Base-by-base conservation (phyloP, 441 rosid genomes). In the Brassica balearica region DNA sequence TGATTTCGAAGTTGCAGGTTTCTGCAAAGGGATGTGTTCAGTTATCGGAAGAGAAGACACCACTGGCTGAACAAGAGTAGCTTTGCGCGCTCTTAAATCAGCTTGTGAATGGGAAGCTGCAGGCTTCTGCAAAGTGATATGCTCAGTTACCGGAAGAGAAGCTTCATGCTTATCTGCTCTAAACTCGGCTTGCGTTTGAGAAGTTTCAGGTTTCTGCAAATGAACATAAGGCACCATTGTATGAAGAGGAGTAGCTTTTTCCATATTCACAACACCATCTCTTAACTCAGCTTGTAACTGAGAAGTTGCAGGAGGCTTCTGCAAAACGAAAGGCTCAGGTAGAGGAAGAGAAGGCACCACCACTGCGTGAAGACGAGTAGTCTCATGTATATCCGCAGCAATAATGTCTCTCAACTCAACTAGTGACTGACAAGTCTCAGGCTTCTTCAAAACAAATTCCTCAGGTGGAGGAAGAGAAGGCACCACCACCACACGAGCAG, bases 381-480 rank as follows among this genome's bases (percentile, higher is more conserved):
- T 61, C 27, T 38, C 17, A 1, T 8, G 48, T 34, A 34, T 6
- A 34, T 34, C 71, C 15, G 32, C 10, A 68, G 58, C 20, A 53
- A 69, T 15, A 25, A 2, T 3, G 14, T 69, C 43, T 69, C 77
- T 23, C 0, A 72, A 20, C 73, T 61, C 58, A 23, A 78, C 82
- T 71, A 82, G 87, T 38, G 74, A 63, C 36, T 79, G 81, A 65
- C 69, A 79, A 46, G 86, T 85, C 76, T 60, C 46, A 66, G 86
- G 83, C 77, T 82, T 83, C 41, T 79, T 80, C 53, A 73, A 12
- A 19, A 60, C 66, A 27, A 82, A 76, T 23, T 69, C 81, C 58
- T 71, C 82, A 51, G 82, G 72, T 6, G 25, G 62, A 53, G 84
- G 81, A 48, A 80, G 81, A 19, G 91, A 77, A 41, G 96, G 96